These are phyloP conservation scores for Metarhizium anisopliae DNA, from an alignment of 2,329 filamentous ascomycete genomes.

Conservation along the genomic window DNA sequence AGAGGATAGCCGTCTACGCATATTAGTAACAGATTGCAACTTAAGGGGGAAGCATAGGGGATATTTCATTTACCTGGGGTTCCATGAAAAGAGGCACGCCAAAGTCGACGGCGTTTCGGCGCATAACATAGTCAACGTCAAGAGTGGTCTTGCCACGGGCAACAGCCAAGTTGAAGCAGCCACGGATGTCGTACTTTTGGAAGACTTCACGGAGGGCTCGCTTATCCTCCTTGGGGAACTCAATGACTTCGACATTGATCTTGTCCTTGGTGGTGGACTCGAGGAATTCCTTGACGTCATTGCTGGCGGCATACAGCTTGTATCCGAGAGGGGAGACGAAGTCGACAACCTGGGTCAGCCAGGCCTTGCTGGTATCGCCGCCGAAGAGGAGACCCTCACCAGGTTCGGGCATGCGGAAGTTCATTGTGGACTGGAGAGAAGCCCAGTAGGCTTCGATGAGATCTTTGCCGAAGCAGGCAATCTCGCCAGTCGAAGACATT, in stretches of 20 bases:
- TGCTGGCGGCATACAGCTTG: conserved; percentile 82
- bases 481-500: conserved; percentile 95
- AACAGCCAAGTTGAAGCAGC: conserved; percentile 90
- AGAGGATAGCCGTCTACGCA: conserved; percentile 79
- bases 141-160: conserved; percentile 72
- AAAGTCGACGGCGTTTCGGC: conserved; percentile 96
- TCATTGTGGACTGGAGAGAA: conserved; percentile 94
- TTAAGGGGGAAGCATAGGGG: not conserved
- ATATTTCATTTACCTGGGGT: conserved; percentile 62
- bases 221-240: conserved; percentile 96
- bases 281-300: conserved; percentile 73
- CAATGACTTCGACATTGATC: conserved; percentile 76
- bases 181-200: conserved; percentile 91
- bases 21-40: not conserved
- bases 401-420: conserved; percentile 92
- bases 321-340: conserved; percentile 84
- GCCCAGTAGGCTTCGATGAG: conserved; percentile 97
- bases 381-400: conserved; percentile 94
- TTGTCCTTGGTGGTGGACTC: conserved; percentile 61
- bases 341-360: conserved; percentile 72
- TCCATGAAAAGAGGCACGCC: conserved; percentile 98
- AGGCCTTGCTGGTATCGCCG: conserved; percentile 64
- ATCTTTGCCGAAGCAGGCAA: conserved; percentile 96
- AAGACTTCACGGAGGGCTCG: conserved; percentile 89
- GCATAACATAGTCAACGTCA: conserved; percentile 97